Evolutionary conservation across 2,329 filamentous ascomycete genomes (phyloP), one percentile per base, ranked within the genome.

Genomic region (Dendrostoma leiphaemia): DNA sequence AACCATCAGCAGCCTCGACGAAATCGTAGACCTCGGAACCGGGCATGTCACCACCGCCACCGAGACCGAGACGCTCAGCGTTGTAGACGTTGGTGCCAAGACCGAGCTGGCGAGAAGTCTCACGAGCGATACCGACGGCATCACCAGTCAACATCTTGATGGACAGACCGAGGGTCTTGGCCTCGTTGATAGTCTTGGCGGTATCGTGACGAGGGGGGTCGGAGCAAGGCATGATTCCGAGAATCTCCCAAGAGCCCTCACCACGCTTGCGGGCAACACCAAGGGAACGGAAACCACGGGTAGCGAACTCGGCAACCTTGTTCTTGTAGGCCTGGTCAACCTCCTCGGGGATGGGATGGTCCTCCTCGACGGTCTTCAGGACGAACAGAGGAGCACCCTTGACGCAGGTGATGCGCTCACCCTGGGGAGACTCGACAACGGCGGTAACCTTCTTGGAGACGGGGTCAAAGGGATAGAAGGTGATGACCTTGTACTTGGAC

Each of bases 91-190:
- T 96, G 67, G 90, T 94, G 66, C 91, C 91, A 57, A 96, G 86
- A 78, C 91, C 90, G 62, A 96, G 88, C 75, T 94, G 90, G 67
- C 90, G 89, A 51, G 90, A 94, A 63, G 90, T 95, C 75, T 96
- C 91, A 77, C 89, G 87, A 64, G 91, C 91, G 71, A 96, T 96
- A 73, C 90, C 91, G 69, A 96, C 91, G 62, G 91, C 90, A 70
- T 96, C 91, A 82, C 91, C 91, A 75, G 91, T 96, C 76, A 96
- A 83, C 90, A 96, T 96, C 82, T 96, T 96, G 76, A 96, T 91
- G 63, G 88, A 91, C 59, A 96, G 80, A 79, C 91, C 91, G 56
- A 96, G 84, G 60, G 79, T 82, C 81, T 94, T 93, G 67, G 91
- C 91, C 74, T 96, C 91, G 71, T 89, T 88, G 76, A 96, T 89